Percentiles rank a stretch among this genome's conserved stretches.
phyloP scores from a whole-genome alignment of 78 protist species.

The Capsaspora owczarzaki region DNA sequence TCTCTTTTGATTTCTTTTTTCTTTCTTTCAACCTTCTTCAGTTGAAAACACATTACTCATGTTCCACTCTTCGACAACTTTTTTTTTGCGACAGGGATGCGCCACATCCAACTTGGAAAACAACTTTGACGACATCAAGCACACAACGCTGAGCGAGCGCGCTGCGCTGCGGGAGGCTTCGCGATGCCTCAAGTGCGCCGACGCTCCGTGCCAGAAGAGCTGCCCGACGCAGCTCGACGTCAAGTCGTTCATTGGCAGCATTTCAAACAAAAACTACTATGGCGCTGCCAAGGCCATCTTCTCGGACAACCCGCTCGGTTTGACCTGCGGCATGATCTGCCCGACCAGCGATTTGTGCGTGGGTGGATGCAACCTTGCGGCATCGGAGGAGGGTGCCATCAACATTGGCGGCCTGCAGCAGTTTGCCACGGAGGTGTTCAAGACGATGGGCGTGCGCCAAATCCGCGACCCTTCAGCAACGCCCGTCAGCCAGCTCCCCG shows the following conservation, averaged over 20 bases:
- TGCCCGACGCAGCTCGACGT: slow-evolving; percentile 90
- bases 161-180: slow-evolving; percentile 74
- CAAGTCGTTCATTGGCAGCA: slow-evolving; percentile 72
- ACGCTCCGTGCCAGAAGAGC: slow-evolving; percentile 86
- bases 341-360: slow-evolving; percentile 77
- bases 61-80: too few relatives aligned
- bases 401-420: slow-evolving; percentile 88
- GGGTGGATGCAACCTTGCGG: slow-evolving; percentile 87
- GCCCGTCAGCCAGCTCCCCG: slow-evolving; percentile 63
- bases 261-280: slow-evolving; percentile 75
- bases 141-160: slow-evolving; percentile 76
- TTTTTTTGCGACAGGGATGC: too few relatives aligned
- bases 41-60: too few relatives aligned
- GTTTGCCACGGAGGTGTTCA: slow-evolving; percentile 80
- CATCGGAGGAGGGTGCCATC: slow-evolving; percentile 87
- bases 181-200: slow-evolving; percentile 84
- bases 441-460: slow-evolving; percentile 81
- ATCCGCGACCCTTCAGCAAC: slow-evolving; percentile 71
- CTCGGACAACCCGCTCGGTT: slow-evolving; percentile 88
- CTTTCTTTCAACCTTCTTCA: neutral
- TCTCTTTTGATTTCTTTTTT: neutral
- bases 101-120: slow-evolving; percentile 16
- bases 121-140: slow-evolving; percentile 72
- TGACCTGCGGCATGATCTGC: slow-evolving; percentile 77
- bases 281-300: slow-evolving; percentile 85